Evolutionary conservation across 1,284 basidiomycete species (phyloP).

Genomic region (Fomitopsis betulina): DNA sequence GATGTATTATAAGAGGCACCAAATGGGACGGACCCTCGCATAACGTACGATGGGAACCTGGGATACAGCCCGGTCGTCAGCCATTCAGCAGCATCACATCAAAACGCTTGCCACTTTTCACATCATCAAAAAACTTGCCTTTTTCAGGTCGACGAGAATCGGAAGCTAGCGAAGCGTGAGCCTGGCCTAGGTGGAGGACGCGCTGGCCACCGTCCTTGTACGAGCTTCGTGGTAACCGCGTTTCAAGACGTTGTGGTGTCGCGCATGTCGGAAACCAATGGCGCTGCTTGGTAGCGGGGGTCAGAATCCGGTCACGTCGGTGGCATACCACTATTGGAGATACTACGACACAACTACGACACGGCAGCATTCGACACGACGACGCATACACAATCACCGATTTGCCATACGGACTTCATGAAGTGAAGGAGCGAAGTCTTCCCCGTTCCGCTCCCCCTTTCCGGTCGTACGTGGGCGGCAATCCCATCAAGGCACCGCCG

Average conservation of each 20-base stretch:
- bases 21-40: not conserved
- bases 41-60: constrained; percentile 4
- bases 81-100: constrained; percentile 9
- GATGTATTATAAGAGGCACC: constrained; percentile 1
- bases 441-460: not conserved
- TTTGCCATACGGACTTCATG: not conserved
- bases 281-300: not conserved
- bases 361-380: not conserved
- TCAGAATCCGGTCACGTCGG: not conserved
- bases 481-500: not conserved
- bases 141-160: constrained; percentile 4
- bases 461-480: not conserved
- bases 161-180: not conserved
- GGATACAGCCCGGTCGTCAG: constrained; percentile 5
- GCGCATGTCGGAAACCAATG: not conserved
- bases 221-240: not conserved
- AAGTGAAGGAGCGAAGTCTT: not conserved
- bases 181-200: too few relatives aligned
- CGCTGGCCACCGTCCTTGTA: not conserved
- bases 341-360: not conserved
- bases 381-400: not conserved
- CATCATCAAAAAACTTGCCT: constrained; percentile 14
- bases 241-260: not conserved
- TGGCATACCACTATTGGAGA: not conserved
- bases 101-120: constrained; percentile 10